Conservation (phyloP, 73 alveolate species). For the Breviolum minutum region DNA sequence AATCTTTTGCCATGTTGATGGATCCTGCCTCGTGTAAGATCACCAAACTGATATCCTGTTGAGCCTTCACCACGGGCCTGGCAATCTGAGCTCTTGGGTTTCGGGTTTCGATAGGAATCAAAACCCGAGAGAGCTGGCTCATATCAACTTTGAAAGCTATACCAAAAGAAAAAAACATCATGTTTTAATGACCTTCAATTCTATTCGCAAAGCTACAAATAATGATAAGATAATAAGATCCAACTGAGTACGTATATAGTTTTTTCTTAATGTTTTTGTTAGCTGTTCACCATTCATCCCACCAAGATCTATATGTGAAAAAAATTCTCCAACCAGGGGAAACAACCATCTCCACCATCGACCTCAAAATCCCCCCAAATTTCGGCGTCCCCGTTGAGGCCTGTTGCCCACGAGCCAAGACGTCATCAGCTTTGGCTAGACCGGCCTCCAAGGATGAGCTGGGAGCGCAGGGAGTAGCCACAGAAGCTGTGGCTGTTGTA, state of each 20-base stretch:
- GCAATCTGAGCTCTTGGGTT: not conserved
- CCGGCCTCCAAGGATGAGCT: slow-evolving; percentile 23
- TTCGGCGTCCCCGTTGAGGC: not conserved
- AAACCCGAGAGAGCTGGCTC: not conserved
- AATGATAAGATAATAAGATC: no score
- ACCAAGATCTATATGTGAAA: no score
- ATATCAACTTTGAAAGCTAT: no score
- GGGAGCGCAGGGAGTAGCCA: no score
- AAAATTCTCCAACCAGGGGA: no score
- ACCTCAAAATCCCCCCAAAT: no score
- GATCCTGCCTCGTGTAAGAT: slow-evolving; percentile 53
- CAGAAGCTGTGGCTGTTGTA: no score
- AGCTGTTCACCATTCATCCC: no score
- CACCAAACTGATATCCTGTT: slow-evolving; percentile 56
- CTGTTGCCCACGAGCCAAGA: slow-evolving; percentile 80
- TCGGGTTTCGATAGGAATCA: not conserved
- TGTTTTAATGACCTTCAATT: not conserved
- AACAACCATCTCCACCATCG: no score
- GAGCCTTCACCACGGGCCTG: slow-evolving; percentile 67
- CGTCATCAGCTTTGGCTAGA: slow-evolving; percentile 76
- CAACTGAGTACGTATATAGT: no score
- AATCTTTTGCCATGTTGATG: not conserved
- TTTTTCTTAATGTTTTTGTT: no score
- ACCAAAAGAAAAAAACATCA: not conserved
- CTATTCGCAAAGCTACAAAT: no score